Percentiles rank a stretch among this genome's conserved stretches.
Evolutionary conservation across 1,284 basidiomycete species (phyloP).

Genomic region (Neonothopanus nambi): DNA sequence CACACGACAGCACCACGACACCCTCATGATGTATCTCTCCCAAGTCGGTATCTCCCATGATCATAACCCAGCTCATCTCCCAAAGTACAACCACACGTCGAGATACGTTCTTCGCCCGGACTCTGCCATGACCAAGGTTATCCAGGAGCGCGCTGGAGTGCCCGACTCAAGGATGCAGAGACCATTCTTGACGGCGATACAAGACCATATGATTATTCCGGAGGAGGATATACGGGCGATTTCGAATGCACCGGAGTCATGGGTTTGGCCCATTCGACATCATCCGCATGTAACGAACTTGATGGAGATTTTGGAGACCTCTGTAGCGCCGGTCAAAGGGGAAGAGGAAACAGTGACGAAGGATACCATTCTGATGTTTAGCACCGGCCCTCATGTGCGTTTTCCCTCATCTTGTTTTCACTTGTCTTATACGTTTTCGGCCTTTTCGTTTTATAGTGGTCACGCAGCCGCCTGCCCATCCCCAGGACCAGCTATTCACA

Average conservation of each 20-base stretch:
- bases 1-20: constrained; percentile 3
- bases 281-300: constrained; percentile 3
- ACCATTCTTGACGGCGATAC: constrained; percentile 11
- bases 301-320: constrained; percentile 8
- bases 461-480: not conserved
- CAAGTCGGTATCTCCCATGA: too few relatives aligned
- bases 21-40: too few relatives aligned
- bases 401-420: not conserved
- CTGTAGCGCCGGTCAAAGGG: not conserved
- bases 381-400: constrained; percentile 13
- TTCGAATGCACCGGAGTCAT: not conserved
- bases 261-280: not conserved
- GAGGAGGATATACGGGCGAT: constrained; percentile 6
- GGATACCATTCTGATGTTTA: constrained; percentile 9
- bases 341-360: constrained; percentile 9
- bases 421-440: too few relatives aligned
- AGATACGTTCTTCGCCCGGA: constrained; percentile 10
- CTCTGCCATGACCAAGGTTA: constrained; percentile 6
- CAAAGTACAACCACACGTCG: not conserved
- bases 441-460: constrained; percentile 1
- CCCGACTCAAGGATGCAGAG: constrained; percentile 12
- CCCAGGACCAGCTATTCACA: too few relatives aligned
- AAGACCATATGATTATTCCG: constrained; percentile 10
- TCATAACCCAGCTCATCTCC: too few relatives aligned
- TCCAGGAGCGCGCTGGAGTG: constrained; percentile 10